Conservation (phyloP, 2,329 filamentous ascomycete species). For the Dryadomyces sulphureus region DNA sequence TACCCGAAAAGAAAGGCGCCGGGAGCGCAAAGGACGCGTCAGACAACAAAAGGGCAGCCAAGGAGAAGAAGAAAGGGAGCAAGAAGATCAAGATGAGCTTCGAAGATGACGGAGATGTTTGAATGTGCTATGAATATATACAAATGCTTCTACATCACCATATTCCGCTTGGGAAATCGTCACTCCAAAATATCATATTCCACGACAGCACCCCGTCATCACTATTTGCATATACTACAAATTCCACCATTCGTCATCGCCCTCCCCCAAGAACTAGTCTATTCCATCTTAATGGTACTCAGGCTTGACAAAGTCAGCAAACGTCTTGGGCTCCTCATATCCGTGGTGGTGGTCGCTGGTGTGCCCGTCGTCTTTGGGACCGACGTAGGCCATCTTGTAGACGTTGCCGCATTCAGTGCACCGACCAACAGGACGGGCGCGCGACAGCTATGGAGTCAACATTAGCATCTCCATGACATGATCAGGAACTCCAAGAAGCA, state of each 20-base stretch:
- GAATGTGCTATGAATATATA: not conserved
- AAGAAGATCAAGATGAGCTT: slow-evolving; percentile 58
- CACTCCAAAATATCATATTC: not conserved
- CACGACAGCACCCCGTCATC: not conserved
- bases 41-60: not conserved
- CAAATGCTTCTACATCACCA: not conserved
- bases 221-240: slow-evolving; percentile 4
- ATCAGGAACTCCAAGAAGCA: slow-evolving; percentile 9
- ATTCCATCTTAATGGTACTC: slow-evolving; percentile 60
- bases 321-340: slow-evolving; percentile 82
- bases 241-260: too few species aligned
- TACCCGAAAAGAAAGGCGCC: slow-evolving; percentile 1
- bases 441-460: slow-evolving; percentile 42
- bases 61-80: slow-evolving; percentile 36
- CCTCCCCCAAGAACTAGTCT: too few species aligned
- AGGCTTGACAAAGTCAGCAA: slow-evolving; percentile 89
- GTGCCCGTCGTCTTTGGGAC: slow-evolving; percentile 61
- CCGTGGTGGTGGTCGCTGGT: slow-evolving; percentile 36
- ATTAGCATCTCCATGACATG: not conserved
- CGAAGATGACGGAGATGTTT: slow-evolving; percentile 32
- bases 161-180: not conserved
- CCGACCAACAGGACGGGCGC: slow-evolving; percentile 81
- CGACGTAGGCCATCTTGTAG: slow-evolving; percentile 96
- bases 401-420: slow-evolving; percentile 94
- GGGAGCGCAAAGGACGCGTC: slow-evolving; percentile 14